Evolutionary conservation across 1,284 basidiomycete genomes (phyloP), one percentile per base, ranked within the genome.

Genomic region (Trametes versicolor): DNA sequence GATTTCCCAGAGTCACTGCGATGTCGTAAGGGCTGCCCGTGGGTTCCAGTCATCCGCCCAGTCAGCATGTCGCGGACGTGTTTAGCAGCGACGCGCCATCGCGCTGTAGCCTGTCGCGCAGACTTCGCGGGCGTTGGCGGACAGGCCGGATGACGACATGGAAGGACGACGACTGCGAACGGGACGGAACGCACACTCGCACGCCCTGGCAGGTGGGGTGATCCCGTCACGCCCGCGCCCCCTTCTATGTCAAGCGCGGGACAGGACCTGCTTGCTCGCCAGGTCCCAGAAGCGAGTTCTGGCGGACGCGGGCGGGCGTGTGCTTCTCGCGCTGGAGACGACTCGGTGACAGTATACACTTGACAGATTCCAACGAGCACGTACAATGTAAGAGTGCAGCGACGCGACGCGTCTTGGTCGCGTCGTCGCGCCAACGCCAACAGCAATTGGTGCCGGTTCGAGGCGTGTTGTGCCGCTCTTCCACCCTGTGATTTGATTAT

Each of bases 181-280:
- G 8, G 27, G 19, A 32, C 53, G 53, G 53, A 23, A 41, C 13
- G 12, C 19, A 39, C 15, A 12, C 52, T 4, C 19, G 36, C 39
- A 37, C 7, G 32, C 47, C 27, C n/a, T 63, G 61, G 57, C 61
- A 63, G 61, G 53, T 63, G 55, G n/a, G 60, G 29, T 49, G 61
- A 58, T 62, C 55, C 55, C 53, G 53, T 62, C 53, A 62, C 2
- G 32, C 23, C 36, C 13, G 21, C 21, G 6, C 45, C 1, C 50
- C 12, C 50, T 34, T 15, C 49, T 1, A 36, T 19, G 50, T 36
- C 50, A 36, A 1, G 21, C 19, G 19, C 17, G 41, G 41, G 15
- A n/a, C 41, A 7, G 19, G 15, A 17, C 41, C 41, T n/a, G 17
- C 41, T 19, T 43, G 41, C 41, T 19, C 19, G 41, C 19, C 15